phyloP scores from a whole-genome alignment of 495 filamentous ascomycete genomes.

The Xylaria scruposa region DNA sequence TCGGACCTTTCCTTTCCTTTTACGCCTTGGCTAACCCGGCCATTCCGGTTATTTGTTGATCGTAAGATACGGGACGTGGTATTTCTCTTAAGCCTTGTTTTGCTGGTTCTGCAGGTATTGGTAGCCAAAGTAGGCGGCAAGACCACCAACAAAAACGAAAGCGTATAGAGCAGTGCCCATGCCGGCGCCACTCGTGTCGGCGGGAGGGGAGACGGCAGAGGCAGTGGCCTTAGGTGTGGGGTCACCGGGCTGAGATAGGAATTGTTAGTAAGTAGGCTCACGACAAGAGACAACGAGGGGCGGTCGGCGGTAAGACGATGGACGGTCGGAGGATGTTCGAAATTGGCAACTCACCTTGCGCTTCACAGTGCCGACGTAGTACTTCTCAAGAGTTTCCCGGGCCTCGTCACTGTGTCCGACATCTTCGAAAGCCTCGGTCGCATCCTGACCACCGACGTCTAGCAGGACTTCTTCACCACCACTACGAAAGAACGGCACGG shows the following conservation, averaged over 20 bases:
- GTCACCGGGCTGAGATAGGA: slow-evolving; percentile 74
- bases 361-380: slow-evolving; percentile 84
- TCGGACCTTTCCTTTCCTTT: slow-evolving; percentile 8
- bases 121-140: slow-evolving; percentile 81
- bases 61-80: not conserved
- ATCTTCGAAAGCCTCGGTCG: slow-evolving; percentile 98
- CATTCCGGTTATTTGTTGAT: slow-evolving; percentile 3
- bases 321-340: slow-evolving; percentile 19
- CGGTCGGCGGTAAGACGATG: slow-evolving; percentile 2
- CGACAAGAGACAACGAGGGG: slow-evolving; percentile 22
- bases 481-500: slow-evolving; percentile 51
- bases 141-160: slow-evolving; percentile 77
- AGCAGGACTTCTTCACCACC: slow-evolving; percentile 98
- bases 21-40: slow-evolving; percentile 9
- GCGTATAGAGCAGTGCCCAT: slow-evolving; percentile 84
- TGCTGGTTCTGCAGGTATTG: slow-evolving; percentile 78
- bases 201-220: slow-evolving; percentile 53
- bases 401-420: slow-evolving; percentile 99
- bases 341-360: slow-evolving; percentile 68
- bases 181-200: slow-evolving; percentile 60
- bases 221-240: slow-evolving; percentile 69
- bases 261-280: slow-evolving; percentile 29
- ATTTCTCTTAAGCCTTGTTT: slow-evolving; percentile 43
- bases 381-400: slow-evolving; percentile 84
- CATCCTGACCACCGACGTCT: slow-evolving; percentile 95